These are phyloP conservation scores for Aquilaria yunnanensis DNA, from an alignment of 345 rosid genomes.

Conservation along the genomic window DNA sequence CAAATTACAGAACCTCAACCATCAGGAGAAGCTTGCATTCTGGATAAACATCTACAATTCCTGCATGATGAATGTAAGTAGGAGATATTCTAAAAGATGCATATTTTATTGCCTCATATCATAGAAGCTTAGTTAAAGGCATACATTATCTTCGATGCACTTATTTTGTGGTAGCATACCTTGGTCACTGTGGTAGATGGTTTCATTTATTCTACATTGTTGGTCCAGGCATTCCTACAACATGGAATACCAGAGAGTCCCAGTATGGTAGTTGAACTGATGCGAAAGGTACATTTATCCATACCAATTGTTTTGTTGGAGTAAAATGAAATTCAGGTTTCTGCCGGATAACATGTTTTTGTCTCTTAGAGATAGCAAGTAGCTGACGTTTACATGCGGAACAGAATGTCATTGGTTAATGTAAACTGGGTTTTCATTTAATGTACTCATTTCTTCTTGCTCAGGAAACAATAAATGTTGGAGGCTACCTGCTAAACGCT, in stretches of 20 bases:
- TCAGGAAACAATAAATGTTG: conserved; percentile 75
- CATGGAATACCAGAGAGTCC: conserved; percentile 69
- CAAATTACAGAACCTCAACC: conserved; percentile 52
- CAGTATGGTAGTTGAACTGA: conserved; percentile 48
- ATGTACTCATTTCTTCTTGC: background rate
- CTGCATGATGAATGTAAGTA: conserved; percentile 85
- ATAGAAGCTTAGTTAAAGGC: too few relatives aligned
- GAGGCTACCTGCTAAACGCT: conserved; percentile 62
- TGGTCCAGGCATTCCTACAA: conserved; percentile 65
- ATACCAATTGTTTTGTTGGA: conserved; percentile 1
- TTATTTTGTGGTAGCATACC: background rate
- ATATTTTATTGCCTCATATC: too few relatives aligned
- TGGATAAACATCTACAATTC: conserved; percentile 89
- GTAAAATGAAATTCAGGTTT: background rate
- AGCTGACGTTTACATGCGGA: background rate
- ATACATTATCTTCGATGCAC: background rate
- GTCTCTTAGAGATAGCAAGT: background rate
- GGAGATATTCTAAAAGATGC: background rate
- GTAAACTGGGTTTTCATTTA: too few relatives aligned
- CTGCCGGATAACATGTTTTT: background rate
- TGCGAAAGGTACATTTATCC: conserved; percentile 49
- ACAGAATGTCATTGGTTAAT: background rate
- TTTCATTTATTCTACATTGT: conserved; percentile 3
- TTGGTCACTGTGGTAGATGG: conserved; percentile 1
- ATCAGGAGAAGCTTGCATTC: conserved; percentile 90